Evolutionary conservation across 2,329 filamentous ascomycete species (phyloP).

Genomic region (Xylaria sp.): DNA sequence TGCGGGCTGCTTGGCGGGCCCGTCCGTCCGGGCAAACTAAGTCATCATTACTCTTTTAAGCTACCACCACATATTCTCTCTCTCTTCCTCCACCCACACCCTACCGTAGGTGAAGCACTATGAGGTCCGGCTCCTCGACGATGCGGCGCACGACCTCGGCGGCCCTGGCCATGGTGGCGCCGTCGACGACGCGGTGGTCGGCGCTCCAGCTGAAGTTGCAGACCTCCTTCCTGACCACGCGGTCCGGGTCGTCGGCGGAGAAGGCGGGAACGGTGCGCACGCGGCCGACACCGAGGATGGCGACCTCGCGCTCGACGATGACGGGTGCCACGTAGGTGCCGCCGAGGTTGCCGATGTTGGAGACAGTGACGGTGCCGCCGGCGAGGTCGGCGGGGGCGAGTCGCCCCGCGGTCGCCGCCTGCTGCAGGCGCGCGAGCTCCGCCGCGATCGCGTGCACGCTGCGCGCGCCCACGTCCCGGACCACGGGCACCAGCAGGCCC

Average conservation of each 20-base stretch:
- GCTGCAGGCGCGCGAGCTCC: slow-evolving; percentile 76
- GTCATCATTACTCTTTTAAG: no score
- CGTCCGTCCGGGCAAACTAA: background rate
- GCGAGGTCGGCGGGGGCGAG: slow-evolving; percentile 73
- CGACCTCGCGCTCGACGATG: slow-evolving; percentile 87
- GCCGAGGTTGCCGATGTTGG: slow-evolving; percentile 94
- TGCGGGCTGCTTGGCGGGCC: background rate
- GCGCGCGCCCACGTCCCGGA: slow-evolving; percentile 77
- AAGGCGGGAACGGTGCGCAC: slow-evolving; percentile 83
- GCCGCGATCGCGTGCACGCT: slow-evolving; percentile 78
- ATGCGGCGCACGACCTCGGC: slow-evolving; percentile 77
- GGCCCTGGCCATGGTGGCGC: slow-evolving; percentile 90
- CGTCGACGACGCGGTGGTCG: slow-evolving; percentile 92
- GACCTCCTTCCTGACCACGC: slow-evolving; percentile 74
- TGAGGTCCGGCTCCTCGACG: slow-evolving; percentile 82
- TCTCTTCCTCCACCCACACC: background rate
- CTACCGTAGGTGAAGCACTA: slow-evolving; percentile 82
- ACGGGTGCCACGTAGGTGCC: slow-evolving; percentile 91
- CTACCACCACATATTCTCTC: background rate
- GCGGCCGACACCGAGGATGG: slow-evolving; percentile 86
- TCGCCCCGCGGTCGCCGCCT: slow-evolving; percentile 76
- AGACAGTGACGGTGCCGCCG: slow-evolving; percentile 91
- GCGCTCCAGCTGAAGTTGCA: slow-evolving; percentile 96
- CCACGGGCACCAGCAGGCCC: slow-evolving; percentile 88
- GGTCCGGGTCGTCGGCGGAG: slow-evolving; percentile 53